Evolutionary conservation across 768 basidiomycete species (phyloP), one percentile per base, ranked within the genome.

Genomic region (Dictyophora rubrovolvata): DNA sequence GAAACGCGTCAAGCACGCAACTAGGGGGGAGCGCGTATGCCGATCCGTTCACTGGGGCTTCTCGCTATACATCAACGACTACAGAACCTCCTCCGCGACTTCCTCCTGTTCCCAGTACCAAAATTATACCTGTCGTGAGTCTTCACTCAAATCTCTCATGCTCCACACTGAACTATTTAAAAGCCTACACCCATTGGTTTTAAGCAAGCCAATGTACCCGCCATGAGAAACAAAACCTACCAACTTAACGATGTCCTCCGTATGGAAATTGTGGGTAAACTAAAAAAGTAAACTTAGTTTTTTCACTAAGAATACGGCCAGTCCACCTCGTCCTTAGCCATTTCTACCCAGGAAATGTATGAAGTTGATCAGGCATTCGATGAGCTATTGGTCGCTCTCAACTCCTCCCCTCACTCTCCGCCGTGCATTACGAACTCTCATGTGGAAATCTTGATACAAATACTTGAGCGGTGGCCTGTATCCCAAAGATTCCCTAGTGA

Each of bases 171-270:
- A 59, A 21, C 76, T 55, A 82, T 83, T 67, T 57, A 18, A 14
- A 64, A 91, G 89, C 73, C 77, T 48, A 81, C 78, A 42, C 75
- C 78, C 48, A 78, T 91, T 18, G 75, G 79, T n/a, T 95, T 97
- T 76, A 90, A 88, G 63, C 89, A 92, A 75, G 89, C 84, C 2
- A 84, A 83, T 68, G 78, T 94, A 23, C 66, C 76, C 20, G 89
- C 89, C 17, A 89, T 94, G 83, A 84, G 82, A 65, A 76, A 77
- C 20, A 94, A 94, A 70, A 65, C 92, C 18, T 77, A 79, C 61
- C 85, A 93, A 67, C 84, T 93, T 53, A 79, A 91, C 63, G 82
- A 86, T 48, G 78, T 71, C 18, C 71, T 93, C 37, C 78, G 76
- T 56, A 73, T 80, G 61, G 86, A 88, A 67, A 85, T 83, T 55